Evolutionary conservation across 352 stramenopile genomes (phyloP), one percentile per base, ranked within the genome.

Genomic region (Phytophthora ramorum): DNA sequence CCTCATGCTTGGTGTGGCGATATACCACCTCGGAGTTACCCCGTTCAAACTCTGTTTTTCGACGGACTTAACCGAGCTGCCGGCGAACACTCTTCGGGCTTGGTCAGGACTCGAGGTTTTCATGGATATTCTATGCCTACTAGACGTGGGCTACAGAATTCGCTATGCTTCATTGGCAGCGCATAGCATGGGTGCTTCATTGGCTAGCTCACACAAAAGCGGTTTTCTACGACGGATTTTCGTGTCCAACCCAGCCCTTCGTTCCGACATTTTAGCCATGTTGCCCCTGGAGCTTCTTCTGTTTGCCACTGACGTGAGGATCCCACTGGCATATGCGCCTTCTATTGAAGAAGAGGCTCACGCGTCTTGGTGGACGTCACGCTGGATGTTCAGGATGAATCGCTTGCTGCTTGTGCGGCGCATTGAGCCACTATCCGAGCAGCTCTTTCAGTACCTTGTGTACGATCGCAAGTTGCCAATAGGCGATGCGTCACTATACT

Each of bases 1-100:
- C 0, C 4, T 75, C 4, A 79, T 90, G 69, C 60, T 91, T 10
- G 16, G 73, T 8, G 58, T 88, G 17, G 65, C 73, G 0, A 28
- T 86, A 4, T 92, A 91, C 49, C 69, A 81, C 34, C 35, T 74
- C 14, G 43, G 76, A 4, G 47, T 76, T 16, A 77, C 69, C n/a
- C 81, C 81, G 0, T 78, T 90, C 46, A 93, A 91, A 35, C 70
- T 86, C 0, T 85, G 69, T 37, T 91, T 89, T 24, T 69, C 72
- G 17, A 64, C 81, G 6, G 81, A 90, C 34, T 49, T 93, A 2
- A 50, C 65, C 7, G 37, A 72, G 16, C 45, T 84, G 8, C 32
- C 63, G 22, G 30, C 41, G 2, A 6, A 8, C 8, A 24, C 47
- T 2, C 46, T 91, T n/a, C 63, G 55, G 0, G 38, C 28, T 38